These are phyloP conservation scores for Penicillium freii DNA, from an alignment of 2,329 filamentous ascomycete species.

Conservation along the genomic window DNA sequence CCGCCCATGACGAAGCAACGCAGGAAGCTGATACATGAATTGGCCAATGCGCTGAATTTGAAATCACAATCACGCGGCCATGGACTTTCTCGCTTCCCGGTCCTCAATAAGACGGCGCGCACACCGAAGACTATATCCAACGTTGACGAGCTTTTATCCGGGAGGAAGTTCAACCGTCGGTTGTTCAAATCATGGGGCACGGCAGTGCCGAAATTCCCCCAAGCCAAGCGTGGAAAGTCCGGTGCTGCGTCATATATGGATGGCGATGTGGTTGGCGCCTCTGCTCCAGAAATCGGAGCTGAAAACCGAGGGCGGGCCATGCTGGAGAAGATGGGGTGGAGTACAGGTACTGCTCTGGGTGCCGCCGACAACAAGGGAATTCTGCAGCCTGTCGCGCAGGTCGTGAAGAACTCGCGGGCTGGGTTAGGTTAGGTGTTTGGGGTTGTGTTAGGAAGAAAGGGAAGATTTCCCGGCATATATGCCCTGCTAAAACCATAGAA, in stretches of 20 bases:
- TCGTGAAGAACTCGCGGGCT: constrained; percentile 81
- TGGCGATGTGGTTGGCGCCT: constrained; percentile 82
- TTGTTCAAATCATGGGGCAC: constrained; percentile 27
- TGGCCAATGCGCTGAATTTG: constrained; percentile 71
- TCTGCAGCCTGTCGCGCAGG: constrained; percentile 76
- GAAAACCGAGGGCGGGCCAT: constrained; percentile 83
- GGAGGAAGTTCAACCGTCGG: constrained; percentile 32
- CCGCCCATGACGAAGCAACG: constrained; percentile 80
- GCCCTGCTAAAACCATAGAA: neutral
- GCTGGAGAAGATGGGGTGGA: constrained; percentile 98
- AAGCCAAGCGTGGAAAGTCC: constrained; percentile 37
- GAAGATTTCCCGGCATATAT: too few relatives aligned
- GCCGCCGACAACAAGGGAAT: constrained; percentile 83
- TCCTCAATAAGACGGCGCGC: constrained; percentile 69
- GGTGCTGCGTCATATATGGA: constrained; percentile 64
- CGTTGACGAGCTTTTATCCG: constrained; percentile 42
- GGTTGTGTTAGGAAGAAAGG: neutral
- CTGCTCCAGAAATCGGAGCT: constrained; percentile 76
- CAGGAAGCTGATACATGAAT: constrained; percentile 75
- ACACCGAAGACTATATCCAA: constrained; percentile 54
- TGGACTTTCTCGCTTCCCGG: constrained; percentile 69
- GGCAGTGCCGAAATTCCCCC: constrained; percentile 20
- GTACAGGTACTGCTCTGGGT: constrained; percentile 78
- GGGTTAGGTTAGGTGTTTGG: constrained; percentile 64
- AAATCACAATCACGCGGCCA: constrained; percentile 81